These are phyloP conservation scores for Sarocladiaceae sp. DNA, from an alignment of 2,329 filamentous ascomycete genomes.

Conservation along the genomic window DNA sequence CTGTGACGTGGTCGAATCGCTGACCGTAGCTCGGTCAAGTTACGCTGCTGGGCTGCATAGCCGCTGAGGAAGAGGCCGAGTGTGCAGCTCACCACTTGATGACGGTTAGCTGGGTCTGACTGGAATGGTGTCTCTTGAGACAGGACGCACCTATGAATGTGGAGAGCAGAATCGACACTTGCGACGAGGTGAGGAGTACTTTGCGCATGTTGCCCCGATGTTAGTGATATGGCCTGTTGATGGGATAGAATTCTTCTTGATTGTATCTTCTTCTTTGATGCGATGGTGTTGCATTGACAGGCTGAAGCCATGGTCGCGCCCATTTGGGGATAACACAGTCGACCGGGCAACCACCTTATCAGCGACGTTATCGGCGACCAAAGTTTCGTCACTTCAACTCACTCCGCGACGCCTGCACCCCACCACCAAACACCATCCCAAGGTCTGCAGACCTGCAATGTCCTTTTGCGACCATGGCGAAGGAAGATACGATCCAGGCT, in stretches of 20 bases:
- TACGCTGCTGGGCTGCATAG: constrained; percentile 82
- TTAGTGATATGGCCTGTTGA: too few relatives aligned
- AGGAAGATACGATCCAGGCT: constrained; percentile 58
- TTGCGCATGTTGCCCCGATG: constrained; percentile 21
- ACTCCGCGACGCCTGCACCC: constrained; percentile 12
- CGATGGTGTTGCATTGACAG: background rate
- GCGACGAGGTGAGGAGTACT: constrained; percentile 60
- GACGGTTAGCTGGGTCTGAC: constrained; percentile 12
- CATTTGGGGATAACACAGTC: constrained; percentile 28
- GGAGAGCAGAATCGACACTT: constrained; percentile 64
- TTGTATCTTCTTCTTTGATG: too few relatives aligned
- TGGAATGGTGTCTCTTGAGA: constrained; percentile 15
- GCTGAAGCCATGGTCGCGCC: background rate
- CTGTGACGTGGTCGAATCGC: constrained; percentile 50
- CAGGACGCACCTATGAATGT: constrained; percentile 51
- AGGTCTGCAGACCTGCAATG: constrained; percentile 17
- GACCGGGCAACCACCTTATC: constrained; percentile 31
- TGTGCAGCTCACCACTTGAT: constrained; percentile 67
- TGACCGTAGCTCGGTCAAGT: constrained; percentile 67
- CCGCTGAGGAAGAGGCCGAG: constrained; percentile 79
- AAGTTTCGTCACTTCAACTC: constrained; percentile 9
- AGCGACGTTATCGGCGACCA: constrained; percentile 29
- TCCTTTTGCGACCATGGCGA: constrained; percentile 23
- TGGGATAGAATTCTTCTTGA: background rate
- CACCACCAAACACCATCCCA: constrained; percentile 12